phyloP scores from a whole-genome alignment of 257 asterid species.

The Haberlea rhodopensis region DNA sequence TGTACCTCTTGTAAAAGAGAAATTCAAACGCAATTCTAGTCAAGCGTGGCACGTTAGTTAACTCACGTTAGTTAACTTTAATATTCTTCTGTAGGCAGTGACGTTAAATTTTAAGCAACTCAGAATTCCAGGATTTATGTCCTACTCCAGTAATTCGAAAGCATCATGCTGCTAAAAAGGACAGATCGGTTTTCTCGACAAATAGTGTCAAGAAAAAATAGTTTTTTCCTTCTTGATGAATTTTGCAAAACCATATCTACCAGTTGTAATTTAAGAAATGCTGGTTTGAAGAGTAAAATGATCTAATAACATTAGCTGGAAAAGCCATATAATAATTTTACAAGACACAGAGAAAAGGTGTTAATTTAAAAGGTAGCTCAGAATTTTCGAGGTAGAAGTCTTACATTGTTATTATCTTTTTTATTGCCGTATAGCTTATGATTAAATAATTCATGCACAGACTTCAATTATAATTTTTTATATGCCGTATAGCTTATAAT shows the following conservation, averaged over 20 bases:
- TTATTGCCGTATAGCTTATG: background rate
- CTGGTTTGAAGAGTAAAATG: background rate
- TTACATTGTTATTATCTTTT: background rate
- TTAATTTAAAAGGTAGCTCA: background rate
- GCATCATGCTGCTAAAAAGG: background rate
- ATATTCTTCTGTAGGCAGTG: background rate
- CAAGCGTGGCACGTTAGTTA: background rate
- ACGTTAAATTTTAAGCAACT: conserved; percentile 6
- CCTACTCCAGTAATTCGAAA: background rate
- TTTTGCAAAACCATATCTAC: background rate
- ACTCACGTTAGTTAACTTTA: too few relatives aligned
- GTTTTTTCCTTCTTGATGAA: too few relatives aligned
- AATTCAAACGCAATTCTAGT: background rate
- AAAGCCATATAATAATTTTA: background rate
- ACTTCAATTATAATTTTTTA: too few relatives aligned
- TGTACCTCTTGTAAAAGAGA: background rate
- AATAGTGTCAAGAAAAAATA: conserved; percentile 7
- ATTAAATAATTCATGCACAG: background rate
- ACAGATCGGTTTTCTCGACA: background rate
- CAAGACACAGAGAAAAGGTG: background rate
- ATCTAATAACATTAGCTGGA: conserved; percentile 1
- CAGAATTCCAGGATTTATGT: background rate
- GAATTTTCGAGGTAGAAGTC: background rate
- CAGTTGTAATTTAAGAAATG: background rate
- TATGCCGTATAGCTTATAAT: too few relatives aligned